Percentiles rank a stretch among this genome's conserved stretches.
Evolutionary conservation across 805 yeast genomes (phyloP).

Genomic region (Yarrowia sp.): DNA sequence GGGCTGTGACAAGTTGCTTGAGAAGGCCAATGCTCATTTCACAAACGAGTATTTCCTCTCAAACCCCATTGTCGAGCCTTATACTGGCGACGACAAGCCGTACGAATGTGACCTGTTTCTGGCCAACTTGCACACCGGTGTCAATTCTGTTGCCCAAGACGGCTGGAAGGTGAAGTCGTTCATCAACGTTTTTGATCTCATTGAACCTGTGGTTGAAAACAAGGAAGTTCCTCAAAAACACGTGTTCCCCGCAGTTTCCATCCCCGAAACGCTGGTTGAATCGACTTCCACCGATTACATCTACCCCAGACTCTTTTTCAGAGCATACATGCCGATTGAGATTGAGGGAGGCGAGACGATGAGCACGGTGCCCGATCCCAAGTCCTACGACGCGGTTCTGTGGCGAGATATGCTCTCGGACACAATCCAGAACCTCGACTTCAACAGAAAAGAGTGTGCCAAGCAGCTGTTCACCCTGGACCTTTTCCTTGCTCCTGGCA

Average conservation of each 20-base stretch:
- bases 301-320: slow-evolving; percentile 67
- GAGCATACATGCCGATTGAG: slow-evolving; percentile 58
- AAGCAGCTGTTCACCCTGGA: slow-evolving; percentile 80
- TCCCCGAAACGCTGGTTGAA: slow-evolving; percentile 44
- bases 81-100: slow-evolving; percentile 32
- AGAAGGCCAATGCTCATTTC: slow-evolving; percentile 12
- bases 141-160: slow-evolving; percentile 14
- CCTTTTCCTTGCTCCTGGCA: slow-evolving; percentile 67
- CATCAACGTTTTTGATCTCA: slow-evolving; percentile 40
- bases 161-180: slow-evolving; percentile 46
- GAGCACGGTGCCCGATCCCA: slow-evolving; percentile 68
- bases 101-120: slow-evolving; percentile 12
- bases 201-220: slow-evolving; percentile 34
- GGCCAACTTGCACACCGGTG: slow-evolving; percentile 1
- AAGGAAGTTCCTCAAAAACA: slow-evolving; percentile 40
- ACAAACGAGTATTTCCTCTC: neutral
- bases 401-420: slow-evolving; percentile 80
- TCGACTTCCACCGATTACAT: slow-evolving; percentile 53
- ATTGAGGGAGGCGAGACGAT: slow-evolving; percentile 54
- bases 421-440: slow-evolving; percentile 78
- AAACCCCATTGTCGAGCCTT: slow-evolving; percentile 29
- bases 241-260: slow-evolving; percentile 49
- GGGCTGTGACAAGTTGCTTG: neutral
- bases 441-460: slow-evolving; percentile 86
- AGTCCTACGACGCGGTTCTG: slow-evolving; percentile 62